phyloP scores from a whole-genome alignment of 371 early-diverging fungal species.

The Mortierella sp. region DNA sequence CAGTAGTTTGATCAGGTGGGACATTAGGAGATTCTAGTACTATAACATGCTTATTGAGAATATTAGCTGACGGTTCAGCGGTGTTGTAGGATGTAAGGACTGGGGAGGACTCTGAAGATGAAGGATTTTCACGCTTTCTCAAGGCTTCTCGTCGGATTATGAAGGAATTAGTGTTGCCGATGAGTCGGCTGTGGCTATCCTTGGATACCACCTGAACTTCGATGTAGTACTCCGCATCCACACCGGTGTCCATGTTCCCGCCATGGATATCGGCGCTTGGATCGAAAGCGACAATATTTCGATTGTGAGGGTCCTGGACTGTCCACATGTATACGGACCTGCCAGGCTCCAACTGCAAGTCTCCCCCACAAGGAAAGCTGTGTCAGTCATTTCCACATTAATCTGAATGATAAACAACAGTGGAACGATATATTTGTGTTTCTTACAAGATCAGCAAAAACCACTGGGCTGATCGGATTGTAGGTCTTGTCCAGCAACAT shows the following conservation, averaged over 20 bases:
- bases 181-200: neutral
- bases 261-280: neutral
- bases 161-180: neutral
- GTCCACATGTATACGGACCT: neutral
- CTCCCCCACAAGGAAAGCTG: neutral
- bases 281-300: neutral
- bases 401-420: neutral
- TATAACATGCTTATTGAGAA: too few species aligned
- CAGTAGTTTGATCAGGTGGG: neutral
- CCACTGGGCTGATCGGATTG: neutral
- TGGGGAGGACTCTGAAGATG: too few species aligned
- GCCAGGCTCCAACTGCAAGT: neutral
- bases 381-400: too few species aligned
- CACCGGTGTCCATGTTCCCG: neutral
- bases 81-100: too few species aligned
- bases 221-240: neutral
- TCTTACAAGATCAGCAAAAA: neutral
- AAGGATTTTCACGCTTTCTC: neutral
- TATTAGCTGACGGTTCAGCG: too few species aligned
- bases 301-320: neutral
- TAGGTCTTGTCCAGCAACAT: neutral
- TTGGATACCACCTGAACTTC: neutral
- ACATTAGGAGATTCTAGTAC: neutral
- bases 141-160: neutral
- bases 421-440: neutral